phyloP scores from a whole-genome alignment of 2,329 filamentous ascomycete genomes.

The Biscogniauxia sp. region DNA sequence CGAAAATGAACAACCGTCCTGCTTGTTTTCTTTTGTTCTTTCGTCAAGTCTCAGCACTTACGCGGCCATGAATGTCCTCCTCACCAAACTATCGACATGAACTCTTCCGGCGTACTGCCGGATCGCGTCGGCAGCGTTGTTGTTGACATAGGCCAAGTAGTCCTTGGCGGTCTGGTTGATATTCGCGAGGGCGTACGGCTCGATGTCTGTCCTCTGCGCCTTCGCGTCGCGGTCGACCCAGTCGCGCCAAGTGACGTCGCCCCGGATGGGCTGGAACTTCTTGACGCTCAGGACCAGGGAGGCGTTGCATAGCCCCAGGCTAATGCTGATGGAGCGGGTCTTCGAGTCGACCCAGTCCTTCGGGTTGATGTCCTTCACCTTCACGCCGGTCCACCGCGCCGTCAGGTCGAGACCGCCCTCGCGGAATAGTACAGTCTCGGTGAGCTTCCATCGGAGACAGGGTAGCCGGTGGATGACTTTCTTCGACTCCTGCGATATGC shows the following conservation, averaged over 20 bases:
- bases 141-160: constrained; percentile 38
- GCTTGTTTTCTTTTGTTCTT: too few species aligned
- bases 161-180: constrained; percentile 34
- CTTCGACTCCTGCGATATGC: constrained; percentile 38
- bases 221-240: constrained; percentile 36
- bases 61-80: constrained; percentile 30
- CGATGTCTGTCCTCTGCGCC: constrained; percentile 30
- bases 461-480: constrained; percentile 46
- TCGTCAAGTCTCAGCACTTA: constrained; percentile 18
- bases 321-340: constrained; percentile 37
- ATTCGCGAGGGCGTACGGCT: constrained; percentile 40
- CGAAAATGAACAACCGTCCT: too few species aligned
- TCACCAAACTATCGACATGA: constrained; percentile 26
- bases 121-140: constrained; percentile 31
- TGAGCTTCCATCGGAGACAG: constrained; percentile 45
- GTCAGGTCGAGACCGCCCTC: constrained; percentile 44
- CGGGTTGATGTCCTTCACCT: constrained; percentile 39
- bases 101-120: constrained; percentile 22
- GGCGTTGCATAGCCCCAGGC: constrained; percentile 35
- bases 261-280: constrained; percentile 36
- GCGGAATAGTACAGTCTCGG: constrained; percentile 41
- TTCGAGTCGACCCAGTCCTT: constrained; percentile 30
- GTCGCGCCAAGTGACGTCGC: constrained; percentile 39
- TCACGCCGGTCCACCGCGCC: constrained; percentile 39
- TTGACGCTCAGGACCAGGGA: constrained; percentile 41